Conservation (phyloP, 148 eudicot genomes). For the Fagopyrum tataricum region DNA sequence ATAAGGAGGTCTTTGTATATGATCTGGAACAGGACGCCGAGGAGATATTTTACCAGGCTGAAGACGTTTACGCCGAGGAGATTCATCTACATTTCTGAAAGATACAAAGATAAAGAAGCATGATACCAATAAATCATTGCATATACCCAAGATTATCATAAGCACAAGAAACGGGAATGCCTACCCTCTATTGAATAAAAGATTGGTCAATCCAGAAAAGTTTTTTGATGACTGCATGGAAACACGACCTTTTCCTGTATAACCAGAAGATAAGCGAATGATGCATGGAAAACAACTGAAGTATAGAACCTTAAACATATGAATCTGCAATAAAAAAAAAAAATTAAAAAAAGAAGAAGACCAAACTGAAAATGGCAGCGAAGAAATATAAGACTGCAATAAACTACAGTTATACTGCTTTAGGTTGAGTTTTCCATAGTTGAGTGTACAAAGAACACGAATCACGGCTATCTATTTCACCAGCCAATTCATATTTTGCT, state of each 20-base stretch:
- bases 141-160: background rate
- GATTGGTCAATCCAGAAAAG: slow-evolving; percentile 51
- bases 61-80: slow-evolving; percentile 47
- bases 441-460: background rate
- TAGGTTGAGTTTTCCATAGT: background rate
- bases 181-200: slow-evolving; percentile 71
- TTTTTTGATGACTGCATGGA: slow-evolving; percentile 55
- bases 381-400: background rate
- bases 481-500: background rate
- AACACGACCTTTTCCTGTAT: slow-evolving; percentile 49
- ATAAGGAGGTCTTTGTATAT: slow-evolving; percentile 76
- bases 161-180: background rate
- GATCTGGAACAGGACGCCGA: slow-evolving; percentile 63
- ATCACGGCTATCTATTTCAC: too few species aligned
- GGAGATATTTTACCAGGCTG: slow-evolving; percentile 88
- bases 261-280: background rate
- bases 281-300: background rate
- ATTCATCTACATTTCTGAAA: slow-evolving; percentile 52
- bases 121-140: background rate
- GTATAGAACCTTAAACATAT: background rate
- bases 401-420: background rate
- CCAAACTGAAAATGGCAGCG: background rate
- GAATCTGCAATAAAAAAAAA: background rate
- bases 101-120: background rate
- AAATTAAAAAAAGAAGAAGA: too few species aligned